These are phyloP conservation scores for Phascolomyces articulosus DNA, from an alignment of 371 early-diverging fungal genomes.

Conservation along the genomic window DNA sequence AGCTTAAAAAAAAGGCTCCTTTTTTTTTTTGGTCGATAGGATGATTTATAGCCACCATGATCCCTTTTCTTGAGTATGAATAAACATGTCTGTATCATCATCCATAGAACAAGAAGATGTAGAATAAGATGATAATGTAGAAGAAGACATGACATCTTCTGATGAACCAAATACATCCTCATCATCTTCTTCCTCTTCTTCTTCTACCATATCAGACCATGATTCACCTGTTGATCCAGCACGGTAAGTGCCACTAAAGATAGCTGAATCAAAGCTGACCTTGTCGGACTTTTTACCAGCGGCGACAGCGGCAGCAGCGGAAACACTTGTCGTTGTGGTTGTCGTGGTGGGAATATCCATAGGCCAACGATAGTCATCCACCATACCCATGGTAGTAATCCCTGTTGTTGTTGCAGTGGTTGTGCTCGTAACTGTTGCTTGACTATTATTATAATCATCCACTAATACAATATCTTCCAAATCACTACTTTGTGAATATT, in stretches of 20 bases:
- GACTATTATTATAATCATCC: too few relatives aligned
- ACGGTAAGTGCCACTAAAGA: slow-evolving; percentile 31
- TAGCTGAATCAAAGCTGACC: slow-evolving; percentile 45
- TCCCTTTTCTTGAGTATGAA: slow-evolving; percentile 45
- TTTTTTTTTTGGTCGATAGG: too few relatives aligned
- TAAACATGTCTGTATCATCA: slow-evolving; percentile 40
- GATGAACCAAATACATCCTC: slow-evolving; percentile 6
- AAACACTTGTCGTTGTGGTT: neutral
- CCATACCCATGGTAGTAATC: too few relatives aligned
- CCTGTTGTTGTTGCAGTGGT: slow-evolving; percentile 23
- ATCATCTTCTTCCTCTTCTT: slow-evolving; percentile 21
- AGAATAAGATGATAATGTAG: neutral
- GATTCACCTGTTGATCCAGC: slow-evolving; percentile 17
- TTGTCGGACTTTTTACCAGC: slow-evolving; percentile 25
- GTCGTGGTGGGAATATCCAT: slow-evolving; percentile 36
- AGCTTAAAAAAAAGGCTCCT: too few relatives aligned
- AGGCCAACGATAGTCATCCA: slow-evolving; percentile 10
- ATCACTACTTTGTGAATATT: slow-evolving; percentile 9
- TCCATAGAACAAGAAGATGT: slow-evolving; percentile 10
- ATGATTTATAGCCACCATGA: slow-evolving; percentile 55
- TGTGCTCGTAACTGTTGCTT: too few relatives aligned
- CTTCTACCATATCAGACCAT: slow-evolving; percentile 48
- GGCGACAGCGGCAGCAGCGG: slow-evolving; percentile 10
- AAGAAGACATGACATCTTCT: neutral
- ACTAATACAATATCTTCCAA: too few relatives aligned